Percentiles rank a stretch among this genome's conserved stretches.
Conservation (phyloP, 495 filamentous ascomycete genomes). For the Ascobolus immersus region DNA sequence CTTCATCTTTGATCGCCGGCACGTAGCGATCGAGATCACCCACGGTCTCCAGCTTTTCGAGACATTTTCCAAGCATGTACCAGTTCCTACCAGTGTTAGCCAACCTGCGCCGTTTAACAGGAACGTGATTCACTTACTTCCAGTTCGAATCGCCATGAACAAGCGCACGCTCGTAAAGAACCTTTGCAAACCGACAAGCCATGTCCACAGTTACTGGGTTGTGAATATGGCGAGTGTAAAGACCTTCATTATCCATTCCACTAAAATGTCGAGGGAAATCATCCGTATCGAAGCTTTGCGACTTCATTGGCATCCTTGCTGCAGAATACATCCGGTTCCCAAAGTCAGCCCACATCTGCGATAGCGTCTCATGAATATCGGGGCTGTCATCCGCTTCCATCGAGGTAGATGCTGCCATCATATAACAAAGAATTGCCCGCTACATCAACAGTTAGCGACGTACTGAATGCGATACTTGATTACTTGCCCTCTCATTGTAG, state of each 20-base stretch:
- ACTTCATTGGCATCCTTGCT: conserved; percentile 72
- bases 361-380: conserved; percentile 38
- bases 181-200: conserved; percentile 64
- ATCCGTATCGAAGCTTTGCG: conserved; percentile 51
- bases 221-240: conserved; percentile 51
- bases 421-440: conserved; percentile 73
- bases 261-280: conserved; percentile 60
- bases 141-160: conserved; percentile 52
- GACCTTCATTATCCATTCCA: conserved; percentile 34
- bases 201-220: conserved; percentile 44
- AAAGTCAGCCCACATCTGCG: conserved; percentile 74
- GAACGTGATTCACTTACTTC: conserved; percentile 32
- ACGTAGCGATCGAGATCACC: too few relatives aligned
- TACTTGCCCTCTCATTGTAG: conserved; percentile 32
- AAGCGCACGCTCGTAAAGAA: conserved; percentile 53
- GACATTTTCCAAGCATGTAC: conserved; percentile 79
- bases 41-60: conserved; percentile 98
- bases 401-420: conserved; percentile 49
- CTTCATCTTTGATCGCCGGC: too few relatives aligned
- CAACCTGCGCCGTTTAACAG: conserved; percentile 3
- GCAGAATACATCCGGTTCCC: conserved; percentile 73
- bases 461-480: too few relatives aligned
- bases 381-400: conserved; percentile 24
- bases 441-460: too few relatives aligned
- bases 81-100: conserved; percentile 30